phyloP scores from a whole-genome alignment of 257 asterid genomes.

The Gynochthodes officinalis region DNA sequence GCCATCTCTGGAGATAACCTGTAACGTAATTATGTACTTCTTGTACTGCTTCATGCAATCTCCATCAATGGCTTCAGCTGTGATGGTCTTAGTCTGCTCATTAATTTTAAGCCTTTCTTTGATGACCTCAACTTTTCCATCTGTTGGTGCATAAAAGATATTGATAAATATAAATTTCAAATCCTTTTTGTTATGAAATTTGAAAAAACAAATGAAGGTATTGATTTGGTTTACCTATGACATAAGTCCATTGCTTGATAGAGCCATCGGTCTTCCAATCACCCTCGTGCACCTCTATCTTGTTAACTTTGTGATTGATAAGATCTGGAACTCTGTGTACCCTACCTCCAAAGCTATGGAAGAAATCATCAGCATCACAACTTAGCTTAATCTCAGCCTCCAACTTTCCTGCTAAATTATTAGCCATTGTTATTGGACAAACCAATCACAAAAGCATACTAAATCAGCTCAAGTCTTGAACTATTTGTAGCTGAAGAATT shows the following conservation, averaged over 20 bases:
- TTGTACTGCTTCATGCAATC: constrained; percentile 8
- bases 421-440: neutral
- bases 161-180: neutral
- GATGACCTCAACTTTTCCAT: neutral
- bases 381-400: neutral
- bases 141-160: neutral
- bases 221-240: neutral
- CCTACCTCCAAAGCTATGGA: neutral
- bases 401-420: neutral
- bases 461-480: neutral
- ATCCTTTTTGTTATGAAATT: too few relatives aligned
- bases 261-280: constrained; percentile 1
- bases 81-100: neutral
- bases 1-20: neutral
- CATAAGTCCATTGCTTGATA: neutral
- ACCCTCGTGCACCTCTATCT: neutral
- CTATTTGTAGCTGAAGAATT: too few relatives aligned
- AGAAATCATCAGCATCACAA: neutral
- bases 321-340: constrained; percentile 1
- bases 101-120: neutral
- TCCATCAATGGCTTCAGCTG: neutral
- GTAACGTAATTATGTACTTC: neutral
- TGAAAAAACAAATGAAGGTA: too few relatives aligned
- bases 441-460: neutral
- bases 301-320: neutral